Conservation (phyloP, 2,329 filamentous ascomycete genomes). For the Botryotinia globosa region DNA sequence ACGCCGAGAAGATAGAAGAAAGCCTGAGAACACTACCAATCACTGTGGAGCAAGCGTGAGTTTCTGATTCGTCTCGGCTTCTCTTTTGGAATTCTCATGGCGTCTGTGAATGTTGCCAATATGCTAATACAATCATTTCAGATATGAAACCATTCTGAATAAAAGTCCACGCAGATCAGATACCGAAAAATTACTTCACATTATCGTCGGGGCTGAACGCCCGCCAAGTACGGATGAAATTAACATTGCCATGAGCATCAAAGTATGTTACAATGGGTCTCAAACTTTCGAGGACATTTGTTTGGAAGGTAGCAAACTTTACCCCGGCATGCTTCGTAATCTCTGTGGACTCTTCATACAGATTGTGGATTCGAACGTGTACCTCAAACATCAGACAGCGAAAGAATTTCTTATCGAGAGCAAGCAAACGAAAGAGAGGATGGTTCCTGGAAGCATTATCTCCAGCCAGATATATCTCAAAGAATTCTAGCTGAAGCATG, state of each 20-base stretch:
- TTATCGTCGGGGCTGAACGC: slow-evolving; percentile 2
- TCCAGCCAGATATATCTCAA: neutral
- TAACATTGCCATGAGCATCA: neutral
- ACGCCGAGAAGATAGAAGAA: neutral
- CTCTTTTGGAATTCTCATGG: neutral
- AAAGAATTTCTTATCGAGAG: slow-evolving; percentile 19
- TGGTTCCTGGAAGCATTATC: slow-evolving; percentile 9
- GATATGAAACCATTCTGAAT: slow-evolving; percentile 10
- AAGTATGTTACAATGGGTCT: neutral
- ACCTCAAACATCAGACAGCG: slow-evolving; percentile 22
- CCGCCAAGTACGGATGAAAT: slow-evolving; percentile 11
- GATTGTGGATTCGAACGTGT: slow-evolving; percentile 14
- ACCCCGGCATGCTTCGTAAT: neutral
- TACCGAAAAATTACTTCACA: slow-evolving; percentile 13
- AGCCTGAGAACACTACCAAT: neutral
- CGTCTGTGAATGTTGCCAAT: neutral
- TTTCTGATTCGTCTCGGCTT: neutral
- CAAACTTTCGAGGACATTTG: rapidly evolving
- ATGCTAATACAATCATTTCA: neutral
- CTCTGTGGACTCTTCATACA: slow-evolving; percentile 18
- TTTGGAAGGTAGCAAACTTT: neutral
- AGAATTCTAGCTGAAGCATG: slow-evolving; percentile 13
- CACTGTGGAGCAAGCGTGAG: neutral
- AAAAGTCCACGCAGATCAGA: neutral
- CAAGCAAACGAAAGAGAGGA: neutral